Evolutionary conservation across 345 rosid genomes (phyloP).

Genomic region (Populus simonii): DNA sequence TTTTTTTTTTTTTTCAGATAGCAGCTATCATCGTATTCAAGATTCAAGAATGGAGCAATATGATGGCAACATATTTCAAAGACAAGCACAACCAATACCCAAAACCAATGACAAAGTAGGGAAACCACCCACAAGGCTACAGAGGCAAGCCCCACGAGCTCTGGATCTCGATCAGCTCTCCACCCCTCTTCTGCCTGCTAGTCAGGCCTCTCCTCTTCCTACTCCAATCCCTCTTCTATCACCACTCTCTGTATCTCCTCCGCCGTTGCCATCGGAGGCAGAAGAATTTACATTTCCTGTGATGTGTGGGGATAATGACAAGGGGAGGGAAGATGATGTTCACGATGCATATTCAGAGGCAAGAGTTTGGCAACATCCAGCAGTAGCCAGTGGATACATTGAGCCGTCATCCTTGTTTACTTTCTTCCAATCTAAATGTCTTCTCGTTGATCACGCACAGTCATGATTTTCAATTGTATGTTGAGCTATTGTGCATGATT

Average conservation of each 20-base stretch:
- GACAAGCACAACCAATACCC: slow-evolving; percentile 11
- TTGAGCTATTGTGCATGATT: not conserved
- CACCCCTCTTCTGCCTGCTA: not conserved
- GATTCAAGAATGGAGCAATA: slow-evolving; percentile 10
- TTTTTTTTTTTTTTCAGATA: not conserved
- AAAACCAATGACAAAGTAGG: slow-evolving; percentile 14
- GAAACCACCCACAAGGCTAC: slow-evolving; percentile 64
- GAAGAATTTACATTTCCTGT: slow-evolving; percentile 28
- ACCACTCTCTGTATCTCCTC: slow-evolving; percentile 43
- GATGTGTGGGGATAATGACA: not conserved
- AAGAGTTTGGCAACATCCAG: slow-evolving; percentile 7
- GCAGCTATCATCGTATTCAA: not conserved
- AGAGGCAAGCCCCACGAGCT: slow-evolving; percentile 47
- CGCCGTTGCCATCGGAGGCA: slow-evolving; percentile 7
- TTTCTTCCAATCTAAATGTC: slow-evolving; percentile 45
- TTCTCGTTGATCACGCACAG: slow-evolving; percentile 38
- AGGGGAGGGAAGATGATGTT: not conserved
- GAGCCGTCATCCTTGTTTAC: slow-evolving; percentile 32
- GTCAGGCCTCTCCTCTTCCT: not conserved
- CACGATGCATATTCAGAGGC: not conserved
- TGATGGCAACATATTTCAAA: slow-evolving; percentile 3
- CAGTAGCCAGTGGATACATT: slow-evolving; percentile 17
- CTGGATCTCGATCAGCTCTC: slow-evolving; percentile 31
- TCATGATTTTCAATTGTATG: not conserved
- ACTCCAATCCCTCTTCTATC: slow-evolving; percentile 55